Evolutionary conservation across 169 alveolate genomes (phyloP).

Genomic region (Eimeria praecox): DNA sequence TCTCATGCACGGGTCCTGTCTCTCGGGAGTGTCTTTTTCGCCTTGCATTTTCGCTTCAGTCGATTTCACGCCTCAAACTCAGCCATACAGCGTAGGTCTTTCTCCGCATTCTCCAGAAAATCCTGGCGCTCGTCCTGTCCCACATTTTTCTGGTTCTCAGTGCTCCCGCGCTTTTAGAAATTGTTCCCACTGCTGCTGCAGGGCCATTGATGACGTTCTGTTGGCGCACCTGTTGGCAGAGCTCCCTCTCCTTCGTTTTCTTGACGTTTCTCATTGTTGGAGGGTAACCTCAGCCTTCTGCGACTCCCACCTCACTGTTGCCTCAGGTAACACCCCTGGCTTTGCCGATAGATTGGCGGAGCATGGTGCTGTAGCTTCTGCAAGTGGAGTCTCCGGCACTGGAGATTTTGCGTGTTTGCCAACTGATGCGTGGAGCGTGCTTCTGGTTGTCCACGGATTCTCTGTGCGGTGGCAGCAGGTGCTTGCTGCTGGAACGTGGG

Average conservation of each 20-base stretch:
- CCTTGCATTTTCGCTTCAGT: constrained; percentile 55
- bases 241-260: constrained; percentile 65
- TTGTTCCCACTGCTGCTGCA: constrained; percentile 54
- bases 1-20: constrained; percentile 71
- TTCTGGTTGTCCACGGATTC: neutral
- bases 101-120: neutral
- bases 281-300: constrained; percentile 79
- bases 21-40: constrained; percentile 70
- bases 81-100: constrained; percentile 59
- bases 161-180: neutral
- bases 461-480: neutral
- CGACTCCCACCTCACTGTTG: constrained; percentile 44
- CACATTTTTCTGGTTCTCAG: neutral
- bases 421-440: neutral
- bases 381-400: neutral
- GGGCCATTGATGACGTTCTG: constrained; percentile 65
- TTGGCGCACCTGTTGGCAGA: constrained; percentile 71
- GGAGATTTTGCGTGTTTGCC: neutral
- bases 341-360: neutral
- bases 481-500: neutral
- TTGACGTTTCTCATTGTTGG: constrained; percentile 82
- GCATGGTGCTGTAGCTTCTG: neutral
- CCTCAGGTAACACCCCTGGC: constrained; percentile 47
- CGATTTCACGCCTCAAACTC: constrained; percentile 61
- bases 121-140: neutral